Conservation (phyloP, 2,329 filamentous ascomycete genomes). For the Mollisiaceae sp. region DNA sequence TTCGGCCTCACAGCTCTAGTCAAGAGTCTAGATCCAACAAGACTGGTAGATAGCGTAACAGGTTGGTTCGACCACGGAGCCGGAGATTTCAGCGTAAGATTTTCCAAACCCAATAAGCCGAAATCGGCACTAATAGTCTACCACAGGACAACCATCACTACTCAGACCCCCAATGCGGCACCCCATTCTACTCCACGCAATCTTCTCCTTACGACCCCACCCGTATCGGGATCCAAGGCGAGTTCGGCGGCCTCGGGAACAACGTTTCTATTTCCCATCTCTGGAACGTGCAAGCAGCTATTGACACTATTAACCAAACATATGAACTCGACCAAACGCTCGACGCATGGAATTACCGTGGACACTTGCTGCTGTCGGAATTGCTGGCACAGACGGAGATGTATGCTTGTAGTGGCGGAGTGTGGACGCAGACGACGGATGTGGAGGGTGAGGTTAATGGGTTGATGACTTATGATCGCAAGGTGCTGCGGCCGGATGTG, state of each 20-base stretch:
- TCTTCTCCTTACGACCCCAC: constrained; percentile 60
- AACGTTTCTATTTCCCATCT: constrained; percentile 60
- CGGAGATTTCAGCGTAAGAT: constrained; percentile 60
- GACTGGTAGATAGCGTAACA: constrained; percentile 65
- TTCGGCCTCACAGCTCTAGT: constrained; percentile 60
- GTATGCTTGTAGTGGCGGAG: constrained; percentile 62
- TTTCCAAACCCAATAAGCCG: background rate
- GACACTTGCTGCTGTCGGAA: constrained; percentile 55
- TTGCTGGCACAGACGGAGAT: constrained; percentile 56
- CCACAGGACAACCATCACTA: constrained; percentile 71
- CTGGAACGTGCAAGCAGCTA: constrained; percentile 66
- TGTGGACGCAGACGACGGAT: constrained; percentile 77
- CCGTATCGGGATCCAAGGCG: constrained; percentile 72
- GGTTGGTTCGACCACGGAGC: constrained; percentile 73
- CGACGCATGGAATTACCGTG: constrained; percentile 67
- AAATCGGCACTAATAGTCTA: constrained; percentile 33
- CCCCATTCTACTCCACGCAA: constrained; percentile 66
- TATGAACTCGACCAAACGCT: constrained; percentile 68
- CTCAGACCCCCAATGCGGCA: constrained; percentile 71
- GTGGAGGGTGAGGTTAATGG: constrained; percentile 79
- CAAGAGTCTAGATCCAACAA: constrained; percentile 62
- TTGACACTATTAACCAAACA: constrained; percentile 66
- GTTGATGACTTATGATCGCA: constrained; percentile 70
- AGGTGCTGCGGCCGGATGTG: constrained; percentile 60
- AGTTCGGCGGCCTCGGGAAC: constrained; percentile 72